Conservation (phyloP, 805 yeast genomes). For the Saccharomycodes ludwigii region DNA sequence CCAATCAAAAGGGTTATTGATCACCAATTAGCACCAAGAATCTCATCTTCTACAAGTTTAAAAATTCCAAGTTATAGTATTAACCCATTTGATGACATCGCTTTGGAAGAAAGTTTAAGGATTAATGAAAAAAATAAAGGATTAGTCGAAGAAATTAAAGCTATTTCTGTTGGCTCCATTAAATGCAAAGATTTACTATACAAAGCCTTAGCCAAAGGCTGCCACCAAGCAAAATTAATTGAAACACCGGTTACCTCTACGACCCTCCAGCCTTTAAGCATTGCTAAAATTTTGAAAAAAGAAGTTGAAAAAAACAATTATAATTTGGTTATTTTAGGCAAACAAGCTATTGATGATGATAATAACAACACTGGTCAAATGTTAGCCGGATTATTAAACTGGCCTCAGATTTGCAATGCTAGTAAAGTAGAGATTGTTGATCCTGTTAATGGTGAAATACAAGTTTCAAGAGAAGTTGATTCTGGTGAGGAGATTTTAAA, state of each 20-base stretch:
- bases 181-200: constrained; percentile 83
- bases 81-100: constrained; percentile 97
- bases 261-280: constrained; percentile 75
- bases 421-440: constrained; percentile 60
- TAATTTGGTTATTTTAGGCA: constrained; percentile 81
- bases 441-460: constrained; percentile 34
- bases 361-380: constrained; percentile 93
- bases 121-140: constrained; percentile 54
- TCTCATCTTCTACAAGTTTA: constrained; percentile 65
- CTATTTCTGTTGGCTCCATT: constrained; percentile 69
- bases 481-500: constrained; percentile 83
- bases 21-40: constrained; percentile 84
- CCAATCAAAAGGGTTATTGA: constrained; percentile 95
- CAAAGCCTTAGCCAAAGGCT: constrained; percentile 91
- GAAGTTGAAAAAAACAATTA: constrained; percentile 57
- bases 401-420: constrained; percentile 97
- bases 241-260: constrained; percentile 30
- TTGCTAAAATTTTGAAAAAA: constrained; percentile 73
- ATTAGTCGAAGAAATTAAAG: constrained; percentile 72
- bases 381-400: constrained; percentile 81
- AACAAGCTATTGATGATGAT: constrained; percentile 95
- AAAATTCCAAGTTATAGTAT: constrained; percentile 85
- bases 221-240: constrained; percentile 70
- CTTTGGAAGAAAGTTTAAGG: constrained; percentile 86
- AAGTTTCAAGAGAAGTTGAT: constrained; percentile 85